Percentiles rank a stretch among this genome's conserved stretches.
Evolutionary conservation across 2,329 filamentous ascomycete species (phyloP).

Genomic region (Ceratocystiopsis minuta): DNA sequence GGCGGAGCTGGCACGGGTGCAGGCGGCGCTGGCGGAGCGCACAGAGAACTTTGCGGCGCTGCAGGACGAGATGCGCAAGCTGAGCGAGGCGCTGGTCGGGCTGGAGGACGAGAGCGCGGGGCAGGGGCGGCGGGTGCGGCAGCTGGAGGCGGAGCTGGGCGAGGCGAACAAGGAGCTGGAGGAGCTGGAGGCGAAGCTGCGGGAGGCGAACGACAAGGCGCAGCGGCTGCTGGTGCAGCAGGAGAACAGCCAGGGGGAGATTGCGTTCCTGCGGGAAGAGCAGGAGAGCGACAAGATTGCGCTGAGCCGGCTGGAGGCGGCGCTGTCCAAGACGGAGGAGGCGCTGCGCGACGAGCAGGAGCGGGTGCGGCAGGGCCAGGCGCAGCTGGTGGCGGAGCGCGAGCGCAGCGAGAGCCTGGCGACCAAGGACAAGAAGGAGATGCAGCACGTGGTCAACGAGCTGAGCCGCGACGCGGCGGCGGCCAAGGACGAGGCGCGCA

Average conservation of each 20-base stretch:
- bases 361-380: slow-evolving; percentile 50
- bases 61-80: slow-evolving; percentile 81
- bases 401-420: slow-evolving; percentile 76
- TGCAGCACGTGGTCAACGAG: slow-evolving; percentile 83
- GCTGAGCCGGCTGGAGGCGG: slow-evolving; percentile 81
- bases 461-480: slow-evolving; percentile 68
- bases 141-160: slow-evolving; percentile 64
- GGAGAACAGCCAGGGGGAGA: slow-evolving; percentile 82
- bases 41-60: slow-evolving; percentile 81
- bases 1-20: slow-evolving; percentile 50
- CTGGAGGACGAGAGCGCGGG: slow-evolving; percentile 78
- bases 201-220: slow-evolving; percentile 73
- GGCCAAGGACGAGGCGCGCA: slow-evolving; percentile 72
- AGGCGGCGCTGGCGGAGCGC: slow-evolving; percentile 54
- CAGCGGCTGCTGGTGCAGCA: slow-evolving; percentile 78
- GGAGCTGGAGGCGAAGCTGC: slow-evolving; percentile 64
- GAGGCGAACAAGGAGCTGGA: slow-evolving; percentile 79
- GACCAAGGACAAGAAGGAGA: slow-evolving; percentile 80
- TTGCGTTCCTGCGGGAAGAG: slow-evolving; percentile 87
- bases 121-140: slow-evolving; percentile 61
- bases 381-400: slow-evolving; percentile 61
- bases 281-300: slow-evolving; percentile 96
- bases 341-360: slow-evolving; percentile 74
- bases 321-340: slow-evolving; percentile 61
- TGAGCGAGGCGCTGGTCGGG: slow-evolving; percentile 70